Evolutionary conservation across 495 filamentous ascomycete genomes (phyloP).

Genomic region (Hypoxylon intermedium): DNA sequence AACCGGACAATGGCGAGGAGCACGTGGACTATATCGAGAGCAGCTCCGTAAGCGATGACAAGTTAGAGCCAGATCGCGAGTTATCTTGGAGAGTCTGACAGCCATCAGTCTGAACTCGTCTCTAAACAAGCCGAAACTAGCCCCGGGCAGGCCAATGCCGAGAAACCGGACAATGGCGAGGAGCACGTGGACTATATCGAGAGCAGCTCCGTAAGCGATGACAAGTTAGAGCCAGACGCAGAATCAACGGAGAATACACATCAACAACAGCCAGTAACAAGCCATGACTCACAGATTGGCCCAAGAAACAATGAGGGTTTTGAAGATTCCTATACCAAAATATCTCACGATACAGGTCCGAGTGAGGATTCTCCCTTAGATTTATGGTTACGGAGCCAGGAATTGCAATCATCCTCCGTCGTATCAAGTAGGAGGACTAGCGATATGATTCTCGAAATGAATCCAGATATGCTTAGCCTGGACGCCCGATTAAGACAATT

Average conservation of each 20-base stretch:
- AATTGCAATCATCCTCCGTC: slow-evolving; percentile 41
- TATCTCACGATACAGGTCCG: slow-evolving; percentile 18
- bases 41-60: too few relatives aligned
- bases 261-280: not conserved
- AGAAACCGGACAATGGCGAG: slow-evolving; percentile 9
- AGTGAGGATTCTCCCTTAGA: slow-evolving; percentile 47
- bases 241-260: not conserved
- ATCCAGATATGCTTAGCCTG: slow-evolving; percentile 25
- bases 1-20: too few relatives aligned
- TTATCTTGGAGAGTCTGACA: slow-evolving; percentile 32
- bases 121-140: slow-evolving; percentile 1
- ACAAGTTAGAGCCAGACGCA: not conserved
- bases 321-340: slow-evolving; percentile 22
- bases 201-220: not conserved
- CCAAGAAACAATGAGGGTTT: slow-evolving; percentile 1
- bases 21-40: too few relatives aligned
- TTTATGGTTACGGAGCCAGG: slow-evolving; percentile 53
- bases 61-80: slow-evolving; percentile 46
- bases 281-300: slow-evolving; percentile 11
- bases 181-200: slow-evolving; percentile 23
- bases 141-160: not conserved
- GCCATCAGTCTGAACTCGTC: not conserved
- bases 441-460: slow-evolving; percentile 34
- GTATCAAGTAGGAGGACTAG: slow-evolving; percentile 40
- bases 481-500: slow-evolving; percentile 2